Base-by-base conservation (phyloP, 2,329 filamentous ascomycete genomes). In the Neonectria magnoliae region DNA sequence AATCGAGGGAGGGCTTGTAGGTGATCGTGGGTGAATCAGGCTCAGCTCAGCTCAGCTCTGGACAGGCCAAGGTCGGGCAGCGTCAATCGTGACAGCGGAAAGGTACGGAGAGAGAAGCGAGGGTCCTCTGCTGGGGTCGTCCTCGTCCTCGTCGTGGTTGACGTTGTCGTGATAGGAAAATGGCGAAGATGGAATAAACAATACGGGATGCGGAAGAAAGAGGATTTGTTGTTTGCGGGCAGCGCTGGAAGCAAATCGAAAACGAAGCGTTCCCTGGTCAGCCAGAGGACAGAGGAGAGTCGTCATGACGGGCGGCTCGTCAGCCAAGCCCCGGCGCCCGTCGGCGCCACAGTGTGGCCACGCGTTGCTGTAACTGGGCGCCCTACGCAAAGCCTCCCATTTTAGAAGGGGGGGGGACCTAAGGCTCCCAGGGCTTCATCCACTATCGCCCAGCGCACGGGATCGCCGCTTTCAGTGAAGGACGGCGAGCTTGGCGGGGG, bases 181-280 rank as follows among this genome's bases (percentile, higher is more conserved):
- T 33, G 41, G 45, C 20, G 48, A 54, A 22, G 38, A 54, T 25
- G 18, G 44, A 48, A 45, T 42, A 54, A 18, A 16, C n/a, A 29
- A 52, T 22, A 29, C 36, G 36, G 36, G 8, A 16, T 38, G 22
- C 29, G 36, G 29, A n/a, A 29, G 16, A 31, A 18, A 27, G n/a
- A 59, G 5, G 48, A 27, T 36, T 59, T 54, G 42, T 55, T 58
- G 50, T 64, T 64, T 59, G 51, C 44, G 61, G 22, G 14, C 48
- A n/a, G 53, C 55, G 41, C 60, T 54, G 51, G 60, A 63, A 63
- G 59, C 60, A 57, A 59, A 54, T 63, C 54, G 60, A 63, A 63
- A 63, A 58, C 60, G 60, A 63, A 59, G 58, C 60, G 60, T 64
- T 64, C 56, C 61, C 61, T 64, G 58, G 63, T 58, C 54, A 53